A percentile compares a stretch with the other conserved stretches of the same genome.
Evolutionary conservation across 2,329 filamentous ascomycete genomes (phyloP).

Genomic region (Bipolaris gigantea): DNA sequence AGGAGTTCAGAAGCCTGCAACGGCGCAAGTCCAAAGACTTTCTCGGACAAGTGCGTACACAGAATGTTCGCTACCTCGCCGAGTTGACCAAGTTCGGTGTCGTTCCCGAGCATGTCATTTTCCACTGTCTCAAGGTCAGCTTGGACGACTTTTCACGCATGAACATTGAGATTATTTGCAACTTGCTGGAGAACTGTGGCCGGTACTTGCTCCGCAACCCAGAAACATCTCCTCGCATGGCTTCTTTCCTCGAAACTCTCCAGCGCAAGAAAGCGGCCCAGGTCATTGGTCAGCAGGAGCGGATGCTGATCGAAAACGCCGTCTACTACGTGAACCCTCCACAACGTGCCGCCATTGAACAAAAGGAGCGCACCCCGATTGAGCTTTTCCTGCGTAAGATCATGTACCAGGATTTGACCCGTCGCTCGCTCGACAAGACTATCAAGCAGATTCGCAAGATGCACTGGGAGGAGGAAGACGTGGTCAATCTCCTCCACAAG

Average conservation of each 20-base stretch:
- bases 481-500: constrained; percentile 78
- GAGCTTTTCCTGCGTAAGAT: constrained; percentile 92
- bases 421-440: constrained; percentile 89
- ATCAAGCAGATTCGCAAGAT: constrained; percentile 92
- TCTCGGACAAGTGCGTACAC: constrained; percentile 85
- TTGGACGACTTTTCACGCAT: constrained; percentile 96
- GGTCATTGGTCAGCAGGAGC: constrained; percentile 91
- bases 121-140: constrained; percentile 97
- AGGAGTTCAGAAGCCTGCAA: constrained; percentile 95
- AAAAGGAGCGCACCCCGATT: constrained; percentile 92
- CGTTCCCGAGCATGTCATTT: constrained; percentile 97
- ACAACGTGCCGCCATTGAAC: constrained; percentile 87
- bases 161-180: constrained; percentile 99
- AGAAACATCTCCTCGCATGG: constrained; percentile 91
- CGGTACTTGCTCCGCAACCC: constrained; percentile 90
- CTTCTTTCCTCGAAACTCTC: constrained; percentile 88
- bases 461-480: constrained; percentile 94
- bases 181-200: constrained; percentile 93
- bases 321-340: constrained; percentile 98
- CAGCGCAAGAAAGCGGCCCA: constrained; percentile 95
- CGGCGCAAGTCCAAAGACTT: constrained; percentile 98
- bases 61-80: constrained; percentile 95
- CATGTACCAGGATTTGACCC: constrained; percentile 90
- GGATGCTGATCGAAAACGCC: constrained; percentile 97
- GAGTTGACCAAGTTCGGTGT: constrained; percentile 98